Percentiles rank a stretch among this genome's conserved stretches.
phyloP scores from a whole-genome alignment of 306 rosid species.

The Cucurbita ficifolia region DNA sequence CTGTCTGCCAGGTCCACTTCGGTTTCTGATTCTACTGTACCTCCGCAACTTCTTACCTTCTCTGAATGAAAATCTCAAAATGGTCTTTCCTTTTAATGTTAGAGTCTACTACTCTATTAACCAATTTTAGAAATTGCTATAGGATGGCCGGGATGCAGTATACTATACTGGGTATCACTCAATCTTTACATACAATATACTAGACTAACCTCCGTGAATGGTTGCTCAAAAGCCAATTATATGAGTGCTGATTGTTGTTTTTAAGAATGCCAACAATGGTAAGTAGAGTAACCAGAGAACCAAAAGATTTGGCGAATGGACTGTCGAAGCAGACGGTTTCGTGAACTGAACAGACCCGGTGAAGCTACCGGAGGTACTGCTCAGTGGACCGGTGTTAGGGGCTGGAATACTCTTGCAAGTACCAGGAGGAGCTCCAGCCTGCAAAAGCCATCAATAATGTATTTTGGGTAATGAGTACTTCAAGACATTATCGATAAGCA shows the following conservation, averaged over 20 bases:
- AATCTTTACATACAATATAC: conserved; percentile 17
- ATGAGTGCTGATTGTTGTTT: conserved; percentile 5
- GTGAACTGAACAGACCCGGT: conserved; percentile 82
- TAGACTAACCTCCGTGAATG: conserved; percentile 24
- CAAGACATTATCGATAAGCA: neutral
- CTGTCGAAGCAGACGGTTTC: conserved; percentile 42
- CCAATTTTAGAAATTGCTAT: conserved; percentile 16
- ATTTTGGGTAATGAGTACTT: neutral
- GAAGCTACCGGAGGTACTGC: conserved; percentile 57
- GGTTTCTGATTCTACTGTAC: conserved; percentile 19
- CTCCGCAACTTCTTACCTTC: conserved; percentile 20
- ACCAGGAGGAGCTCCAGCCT: conserved; percentile 78
- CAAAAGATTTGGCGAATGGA: conserved; percentile 20
- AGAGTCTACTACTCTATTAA: conserved; percentile 23
- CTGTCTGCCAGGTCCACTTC: conserved; percentile 18
- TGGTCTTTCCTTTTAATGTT: conserved; percentile 5
- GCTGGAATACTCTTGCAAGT: conserved; percentile 64
- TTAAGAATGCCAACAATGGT: conserved; percentile 24
- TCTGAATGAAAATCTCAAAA: conserved; percentile 14
- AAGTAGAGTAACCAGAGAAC: conserved; percentile 26
- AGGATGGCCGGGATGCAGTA: conserved; percentile 22
- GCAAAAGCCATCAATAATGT: conserved; percentile 19
- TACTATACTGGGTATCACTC: conserved; percentile 11
- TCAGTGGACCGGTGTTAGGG: conserved; percentile 37
- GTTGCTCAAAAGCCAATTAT: conserved; percentile 11